A percentile compares a stretch with the other conserved stretches of the same genome.
Evolutionary conservation across 1,284 basidiomycete species (phyloP).

Genomic region (Papiliotrema fonsecae): DNA sequence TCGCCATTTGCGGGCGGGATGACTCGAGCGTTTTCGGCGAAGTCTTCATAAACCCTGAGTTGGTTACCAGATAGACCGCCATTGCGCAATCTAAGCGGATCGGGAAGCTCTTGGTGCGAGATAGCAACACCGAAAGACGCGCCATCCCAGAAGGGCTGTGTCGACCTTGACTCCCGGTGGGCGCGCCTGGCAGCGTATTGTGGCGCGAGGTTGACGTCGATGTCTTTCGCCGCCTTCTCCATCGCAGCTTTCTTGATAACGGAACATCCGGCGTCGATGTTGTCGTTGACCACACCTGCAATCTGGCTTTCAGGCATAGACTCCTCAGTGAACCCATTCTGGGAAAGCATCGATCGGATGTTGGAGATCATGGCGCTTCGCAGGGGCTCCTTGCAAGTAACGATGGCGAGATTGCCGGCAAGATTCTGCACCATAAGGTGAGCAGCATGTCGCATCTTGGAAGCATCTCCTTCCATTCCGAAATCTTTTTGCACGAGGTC

Average conservation of each 20-base stretch:
- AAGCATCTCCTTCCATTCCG: conserved; percentile 87
- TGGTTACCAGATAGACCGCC: conserved; percentile 79
- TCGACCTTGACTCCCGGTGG: conserved; percentile 62
- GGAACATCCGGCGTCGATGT: conserved; percentile 87
- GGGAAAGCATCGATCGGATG: conserved; percentile 69
- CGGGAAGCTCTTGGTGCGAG: conserved; percentile 77
- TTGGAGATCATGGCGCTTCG: conserved; percentile 89
- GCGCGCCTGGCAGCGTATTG: conserved; percentile 81
- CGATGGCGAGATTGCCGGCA: conserved; percentile 91
- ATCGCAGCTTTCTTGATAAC: conserved; percentile 97
- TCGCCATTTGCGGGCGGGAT: conserved; percentile 22
- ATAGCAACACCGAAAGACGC: conserved; percentile 61
- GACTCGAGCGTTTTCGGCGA: conserved; percentile 56
- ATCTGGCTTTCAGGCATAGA: conserved; percentile 57
- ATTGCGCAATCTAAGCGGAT: conserved; percentile 79
- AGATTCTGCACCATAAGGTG: conserved; percentile 97
- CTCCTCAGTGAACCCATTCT: conserved; percentile 80
- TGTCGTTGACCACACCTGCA: conserved; percentile 80
- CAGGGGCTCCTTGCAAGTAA: conserved; percentile 97
- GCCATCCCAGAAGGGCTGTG: conserved; percentile 82
- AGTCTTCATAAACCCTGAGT: conserved; percentile 91
- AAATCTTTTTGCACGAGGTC: conserved; percentile 97
- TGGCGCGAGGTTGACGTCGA: conserved; percentile 80
- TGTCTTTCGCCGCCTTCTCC: conserved; percentile 91
- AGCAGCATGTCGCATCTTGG: conserved; percentile 83